phyloP scores from a whole-genome alignment of 495 filamentous ascomycete species.

The Melanomma pulvis-pyrius region DNA sequence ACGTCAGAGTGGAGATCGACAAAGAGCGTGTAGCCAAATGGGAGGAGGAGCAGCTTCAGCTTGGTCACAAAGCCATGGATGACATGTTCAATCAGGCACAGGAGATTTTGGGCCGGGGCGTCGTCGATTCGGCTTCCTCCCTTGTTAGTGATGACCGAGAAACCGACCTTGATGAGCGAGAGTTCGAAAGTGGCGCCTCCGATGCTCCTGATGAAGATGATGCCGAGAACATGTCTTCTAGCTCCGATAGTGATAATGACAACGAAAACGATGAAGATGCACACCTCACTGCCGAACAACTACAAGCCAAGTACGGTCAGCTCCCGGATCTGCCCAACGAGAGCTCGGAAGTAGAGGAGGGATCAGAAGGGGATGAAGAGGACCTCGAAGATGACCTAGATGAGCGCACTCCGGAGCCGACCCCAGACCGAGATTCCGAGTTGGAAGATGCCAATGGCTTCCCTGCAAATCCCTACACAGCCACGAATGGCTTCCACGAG shows the following conservation, averaged over 20 bases:
- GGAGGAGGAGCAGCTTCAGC: constrained; percentile 81
- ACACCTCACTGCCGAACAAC: constrained; percentile 29
- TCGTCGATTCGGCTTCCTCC: constrained; percentile 42
- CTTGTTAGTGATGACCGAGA: constrained; percentile 41
- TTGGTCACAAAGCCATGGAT: constrained; percentile 80
- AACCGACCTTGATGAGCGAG: constrained; percentile 34
- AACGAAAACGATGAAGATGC: constrained; percentile 37
- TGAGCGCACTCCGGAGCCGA: constrained; percentile 27
- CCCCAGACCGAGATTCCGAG: constrained; percentile 26
- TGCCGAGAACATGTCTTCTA: constrained; percentile 42
- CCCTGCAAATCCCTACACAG: constrained; percentile 19
- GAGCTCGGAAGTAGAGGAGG: constrained; percentile 61
- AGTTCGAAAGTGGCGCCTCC: constrained; percentile 1
- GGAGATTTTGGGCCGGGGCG: constrained; percentile 30
- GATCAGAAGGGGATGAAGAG: constrained; percentile 71
- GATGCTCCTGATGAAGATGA: constrained; percentile 46
- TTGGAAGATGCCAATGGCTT: constrained; percentile 27
- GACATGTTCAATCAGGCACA: constrained; percentile 69
- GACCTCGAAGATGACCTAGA: constrained; percentile 45
- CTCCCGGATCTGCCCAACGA: constrained; percentile 38
- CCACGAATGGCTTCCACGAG: constrained; percentile 20
- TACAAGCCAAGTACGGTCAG: constrained; percentile 35
- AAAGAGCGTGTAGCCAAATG: constrained; percentile 69
- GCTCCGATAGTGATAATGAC: constrained; percentile 34
- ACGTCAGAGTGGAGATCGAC: constrained; percentile 75